phyloP scores from a whole-genome alignment of 2,329 filamentous ascomycete genomes.

The Ambrosiella cleistominuta region DNA sequence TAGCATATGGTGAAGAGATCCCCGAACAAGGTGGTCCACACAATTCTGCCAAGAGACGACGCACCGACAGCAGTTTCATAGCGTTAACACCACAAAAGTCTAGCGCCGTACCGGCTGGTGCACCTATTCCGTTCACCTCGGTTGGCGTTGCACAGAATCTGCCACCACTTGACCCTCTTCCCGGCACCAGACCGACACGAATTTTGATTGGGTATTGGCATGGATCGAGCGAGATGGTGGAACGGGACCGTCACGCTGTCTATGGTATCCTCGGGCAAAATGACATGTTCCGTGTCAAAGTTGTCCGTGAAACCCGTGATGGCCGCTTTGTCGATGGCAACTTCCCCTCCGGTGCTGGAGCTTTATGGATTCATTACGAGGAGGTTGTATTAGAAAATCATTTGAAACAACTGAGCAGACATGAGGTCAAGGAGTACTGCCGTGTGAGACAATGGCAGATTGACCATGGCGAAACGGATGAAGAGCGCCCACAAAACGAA shows the following conservation, averaged over 20 bases:
- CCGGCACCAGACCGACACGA: conserved; percentile 36
- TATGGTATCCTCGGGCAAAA: conserved; percentile 44
- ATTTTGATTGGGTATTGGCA: conserved; percentile 44
- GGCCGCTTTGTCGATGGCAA: conserved; percentile 40
- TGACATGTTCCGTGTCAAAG: conserved; percentile 47
- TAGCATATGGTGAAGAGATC: conserved; percentile 31
- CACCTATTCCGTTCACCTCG: conserved; percentile 9
- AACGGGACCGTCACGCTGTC: conserved; percentile 40
- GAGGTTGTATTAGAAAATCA: conserved; percentile 42
- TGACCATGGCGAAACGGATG: conserved; percentile 32
- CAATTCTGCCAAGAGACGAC: conserved; percentile 6
- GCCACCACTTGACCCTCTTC: conserved; percentile 25
- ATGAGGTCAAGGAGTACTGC: conserved; percentile 46
- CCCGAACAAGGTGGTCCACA: neutral
- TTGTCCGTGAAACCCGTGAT: conserved; percentile 41
- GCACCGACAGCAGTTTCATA: conserved; percentile 13
- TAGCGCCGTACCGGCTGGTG: neutral
- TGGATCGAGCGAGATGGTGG: conserved; percentile 30
- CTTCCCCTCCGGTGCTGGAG: conserved; percentile 41
- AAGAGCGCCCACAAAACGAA: conserved; percentile 33
- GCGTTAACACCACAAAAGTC: neutral
- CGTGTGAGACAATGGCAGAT: conserved; percentile 42
- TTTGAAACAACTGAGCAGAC: conserved; percentile 30
- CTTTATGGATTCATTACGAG: conserved; percentile 45
- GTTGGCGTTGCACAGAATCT: conserved; percentile 7